These are phyloP conservation scores for Vitis hybrid DNA, from an alignment of 177 flowering plant genomes.

Conservation along the genomic window DNA sequence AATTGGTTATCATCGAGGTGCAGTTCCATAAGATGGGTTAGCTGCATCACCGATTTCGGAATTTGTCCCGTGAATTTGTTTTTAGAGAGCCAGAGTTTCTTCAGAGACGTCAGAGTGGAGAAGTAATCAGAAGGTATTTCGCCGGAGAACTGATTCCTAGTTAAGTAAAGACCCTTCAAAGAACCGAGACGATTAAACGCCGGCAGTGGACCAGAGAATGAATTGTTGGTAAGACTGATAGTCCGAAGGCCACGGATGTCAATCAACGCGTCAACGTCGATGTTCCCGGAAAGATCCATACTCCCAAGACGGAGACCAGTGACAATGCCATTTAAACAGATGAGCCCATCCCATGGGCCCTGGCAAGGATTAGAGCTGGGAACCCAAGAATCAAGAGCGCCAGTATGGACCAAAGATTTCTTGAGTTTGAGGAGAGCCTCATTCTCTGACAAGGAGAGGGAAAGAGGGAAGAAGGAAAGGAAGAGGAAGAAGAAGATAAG, in stretches of 20 bases:
- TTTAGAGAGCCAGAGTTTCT: slow-evolving; percentile 37
- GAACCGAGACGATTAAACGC: slow-evolving; percentile 34
- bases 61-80: slow-evolving; percentile 52
- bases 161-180: slow-evolving; percentile 33
- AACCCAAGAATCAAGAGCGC: slow-evolving; percentile 20
- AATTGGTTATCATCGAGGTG: slow-evolving; percentile 46
- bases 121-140: slow-evolving; percentile 44
- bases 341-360: slow-evolving; percentile 28
- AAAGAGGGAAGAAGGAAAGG: slow-evolving; percentile 5
- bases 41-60: slow-evolving; percentile 39
- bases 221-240: slow-evolving; percentile 39
- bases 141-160: slow-evolving; percentile 43
- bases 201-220: slow-evolving; percentile 50
- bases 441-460: slow-evolving; percentile 23
- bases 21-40: slow-evolving; percentile 30
- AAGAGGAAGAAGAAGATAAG: slow-evolving; percentile 15
- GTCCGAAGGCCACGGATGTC: slow-evolving; percentile 28
- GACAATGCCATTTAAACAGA: slow-evolving; percentile 24
- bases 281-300: slow-evolving; percentile 18
- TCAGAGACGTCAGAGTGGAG: slow-evolving; percentile 26
- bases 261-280: slow-evolving; percentile 29
- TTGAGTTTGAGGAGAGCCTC: slow-evolving; percentile 43
- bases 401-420: slow-evolving; percentile 8
- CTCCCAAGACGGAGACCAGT: slow-evolving; percentile 19
- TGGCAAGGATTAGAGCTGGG: slow-evolving; percentile 26